Conservation (phyloP, 2,329 filamentous ascomycete genomes). For the Colletotrichum sp. region DNA sequence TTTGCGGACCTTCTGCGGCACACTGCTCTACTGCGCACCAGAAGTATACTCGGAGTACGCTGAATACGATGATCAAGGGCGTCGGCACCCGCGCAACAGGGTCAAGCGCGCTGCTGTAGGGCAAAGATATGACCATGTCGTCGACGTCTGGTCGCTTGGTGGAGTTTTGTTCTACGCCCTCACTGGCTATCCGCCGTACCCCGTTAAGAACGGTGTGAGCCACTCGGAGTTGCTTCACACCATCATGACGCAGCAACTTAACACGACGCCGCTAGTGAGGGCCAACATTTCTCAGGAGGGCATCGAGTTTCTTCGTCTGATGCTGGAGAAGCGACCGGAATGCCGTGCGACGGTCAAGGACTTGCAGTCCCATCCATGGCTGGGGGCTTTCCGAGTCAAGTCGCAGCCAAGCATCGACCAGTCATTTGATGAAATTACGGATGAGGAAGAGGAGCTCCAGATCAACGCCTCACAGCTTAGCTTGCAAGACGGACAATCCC, state of each 20-base stretch:
- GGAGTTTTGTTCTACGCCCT: slow-evolving; percentile 89
- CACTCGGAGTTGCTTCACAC: slow-evolving; percentile 81
- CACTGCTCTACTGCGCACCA: slow-evolving; percentile 92
- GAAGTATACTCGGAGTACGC: slow-evolving; percentile 85
- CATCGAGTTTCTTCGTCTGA: slow-evolving; percentile 76
- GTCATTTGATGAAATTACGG: slow-evolving; percentile 65
- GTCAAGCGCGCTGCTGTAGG: slow-evolving; percentile 58
- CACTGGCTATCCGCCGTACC: slow-evolving; percentile 81
- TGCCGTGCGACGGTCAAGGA: slow-evolving; percentile 75
- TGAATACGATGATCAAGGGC: slow-evolving; percentile 73
- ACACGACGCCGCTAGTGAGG: slow-evolving; percentile 66
- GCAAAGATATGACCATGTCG: slow-evolving; percentile 84
- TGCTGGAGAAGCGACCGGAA: slow-evolving; percentile 82
- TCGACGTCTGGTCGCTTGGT: slow-evolving; percentile 96
- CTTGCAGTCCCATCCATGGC: slow-evolving; percentile 77
- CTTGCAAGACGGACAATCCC: slow-evolving; percentile 50
- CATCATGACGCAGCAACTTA: slow-evolving; percentile 81
- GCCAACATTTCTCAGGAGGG: slow-evolving; percentile 67
- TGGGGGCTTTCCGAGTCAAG: slow-evolving; percentile 45
- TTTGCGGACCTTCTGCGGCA: slow-evolving; percentile 95
- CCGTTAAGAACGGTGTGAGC: slow-evolving; percentile 75
- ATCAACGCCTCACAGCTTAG: slow-evolving; percentile 68
- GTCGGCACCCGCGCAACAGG: slow-evolving; percentile 66
- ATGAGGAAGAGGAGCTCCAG: slow-evolving; percentile 62
- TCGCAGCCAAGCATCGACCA: slow-evolving; percentile 40